A percentile compares a stretch with the other conserved stretches of the same genome.
Conservation (phyloP, 352 stramenopile species). For the Phytophthora pluvialis region DNA sequence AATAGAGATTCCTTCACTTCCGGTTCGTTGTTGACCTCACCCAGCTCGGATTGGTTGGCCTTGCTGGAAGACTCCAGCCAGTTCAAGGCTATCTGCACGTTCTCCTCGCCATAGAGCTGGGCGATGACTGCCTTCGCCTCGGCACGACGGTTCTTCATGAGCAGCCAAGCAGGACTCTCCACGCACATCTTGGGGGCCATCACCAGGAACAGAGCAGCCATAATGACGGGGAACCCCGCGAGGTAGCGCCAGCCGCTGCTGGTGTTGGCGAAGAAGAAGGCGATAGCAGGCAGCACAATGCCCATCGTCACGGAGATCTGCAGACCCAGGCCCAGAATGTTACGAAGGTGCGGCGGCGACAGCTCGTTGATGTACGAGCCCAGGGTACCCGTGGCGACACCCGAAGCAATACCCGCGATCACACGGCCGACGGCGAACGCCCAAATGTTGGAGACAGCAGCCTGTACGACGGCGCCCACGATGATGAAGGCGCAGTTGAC, state of each 20-base stretch:
- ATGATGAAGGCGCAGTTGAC: constrained; percentile 46
- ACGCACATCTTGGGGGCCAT: constrained; percentile 49
- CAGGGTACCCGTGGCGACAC: constrained; percentile 33
- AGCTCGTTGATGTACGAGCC: constrained; percentile 54
- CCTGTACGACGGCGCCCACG: constrained; percentile 40
- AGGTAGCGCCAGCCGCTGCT: constrained; percentile 47
- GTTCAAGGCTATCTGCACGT: constrained; percentile 32
- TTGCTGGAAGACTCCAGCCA: constrained; percentile 39
- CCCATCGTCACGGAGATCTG: constrained; percentile 57
- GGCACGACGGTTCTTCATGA: constrained; percentile 30
- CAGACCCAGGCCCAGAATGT: constrained; percentile 36
- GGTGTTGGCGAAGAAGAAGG: constrained; percentile 67
- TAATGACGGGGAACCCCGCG: constrained; percentile 43
- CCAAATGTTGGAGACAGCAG: constrained; percentile 29
- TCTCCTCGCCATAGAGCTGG: constrained; percentile 41
- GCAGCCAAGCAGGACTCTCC: constrained; percentile 41
- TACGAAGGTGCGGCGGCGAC: constrained; percentile 9
- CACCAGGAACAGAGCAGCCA: constrained; percentile 48
- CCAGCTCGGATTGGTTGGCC: constrained; percentile 17
- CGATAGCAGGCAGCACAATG: constrained; percentile 50
- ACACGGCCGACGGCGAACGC: constrained; percentile 38
- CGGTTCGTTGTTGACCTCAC: constrained; percentile 31
- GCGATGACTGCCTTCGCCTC: constrained; percentile 37
- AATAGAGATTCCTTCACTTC: constrained; percentile 38
- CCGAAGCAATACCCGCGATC: constrained; percentile 31